These are phyloP conservation scores for Macrolepiota dolichaula DNA, from an alignment of 768 basidiomycete species.

Conservation along the genomic window DNA sequence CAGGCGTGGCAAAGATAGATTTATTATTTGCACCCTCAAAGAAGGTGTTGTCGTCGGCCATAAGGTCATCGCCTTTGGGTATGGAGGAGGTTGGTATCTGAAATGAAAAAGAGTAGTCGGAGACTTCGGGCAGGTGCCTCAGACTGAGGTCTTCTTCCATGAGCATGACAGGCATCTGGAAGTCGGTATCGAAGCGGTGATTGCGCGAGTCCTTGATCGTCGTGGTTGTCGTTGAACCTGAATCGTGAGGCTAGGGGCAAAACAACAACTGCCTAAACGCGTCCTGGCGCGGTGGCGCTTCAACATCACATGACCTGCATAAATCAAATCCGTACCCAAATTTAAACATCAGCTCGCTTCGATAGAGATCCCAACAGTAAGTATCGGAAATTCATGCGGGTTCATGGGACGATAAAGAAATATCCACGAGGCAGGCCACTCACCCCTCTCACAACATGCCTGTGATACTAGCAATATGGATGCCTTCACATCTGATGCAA, in stretches of 20 bases:
- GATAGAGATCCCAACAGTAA: too few relatives aligned
- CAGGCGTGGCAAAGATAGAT: slow-evolving; percentile 29
- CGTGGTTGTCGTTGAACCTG: background rate
- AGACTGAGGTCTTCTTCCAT: slow-evolving; percentile 42
- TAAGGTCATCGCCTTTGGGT: slow-evolving; percentile 44
- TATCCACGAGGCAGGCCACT: background rate
- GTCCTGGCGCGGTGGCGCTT: background rate
- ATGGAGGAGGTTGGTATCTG: slow-evolving; percentile 44
- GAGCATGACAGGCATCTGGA: slow-evolving; percentile 12
- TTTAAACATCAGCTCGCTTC: background rate
- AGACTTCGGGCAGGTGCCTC: slow-evolving; percentile 53
- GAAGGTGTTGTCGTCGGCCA: slow-evolving; percentile 46
- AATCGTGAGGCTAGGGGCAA: background rate
- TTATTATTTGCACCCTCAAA: slow-evolving; percentile 37
- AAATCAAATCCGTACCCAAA: background rate
- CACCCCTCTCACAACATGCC: background rate
- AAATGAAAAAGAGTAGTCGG: slow-evolving; percentile 50
- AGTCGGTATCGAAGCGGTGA: background rate
- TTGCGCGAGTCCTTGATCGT: background rate
- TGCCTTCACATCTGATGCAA: background rate
- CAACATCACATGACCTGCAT: background rate
- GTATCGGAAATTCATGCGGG: too few relatives aligned
- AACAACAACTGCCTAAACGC: slow-evolving; percentile 1
- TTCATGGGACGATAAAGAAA: background rate
- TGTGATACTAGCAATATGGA: too few relatives aligned